These are phyloP conservation scores for Salvia hispanica DNA, from an alignment of 257 asterid species.

Conservation along the genomic window DNA sequence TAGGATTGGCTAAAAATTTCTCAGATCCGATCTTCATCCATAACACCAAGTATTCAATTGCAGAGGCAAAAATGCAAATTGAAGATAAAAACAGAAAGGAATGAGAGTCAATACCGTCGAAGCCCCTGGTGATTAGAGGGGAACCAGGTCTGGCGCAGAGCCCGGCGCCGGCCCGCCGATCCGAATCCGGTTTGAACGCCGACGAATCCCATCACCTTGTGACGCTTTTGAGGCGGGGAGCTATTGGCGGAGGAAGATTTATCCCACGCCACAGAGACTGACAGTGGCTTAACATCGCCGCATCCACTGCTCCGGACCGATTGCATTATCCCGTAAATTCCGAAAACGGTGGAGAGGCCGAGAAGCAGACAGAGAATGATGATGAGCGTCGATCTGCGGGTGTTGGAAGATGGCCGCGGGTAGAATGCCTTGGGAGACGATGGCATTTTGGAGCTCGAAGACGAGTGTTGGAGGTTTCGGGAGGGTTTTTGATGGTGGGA, in stretches of 20 bases:
- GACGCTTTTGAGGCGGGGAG: conserved; percentile 51
- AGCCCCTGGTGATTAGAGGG: conserved; percentile 86
- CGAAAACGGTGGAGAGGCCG: conserved; percentile 60
- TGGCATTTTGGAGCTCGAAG: conserved; percentile 54
- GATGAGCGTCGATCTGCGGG: conserved; percentile 59
- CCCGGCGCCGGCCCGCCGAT: conserved; percentile 73
- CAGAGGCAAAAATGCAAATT: background rate
- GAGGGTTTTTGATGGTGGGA: conserved; percentile 1
- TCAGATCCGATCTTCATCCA: conserved; percentile 1
- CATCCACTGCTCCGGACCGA: conserved; percentile 45
- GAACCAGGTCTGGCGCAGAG: conserved; percentile 91
- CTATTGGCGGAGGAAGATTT: conserved; percentile 39
- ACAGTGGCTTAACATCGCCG: conserved; percentile 52
- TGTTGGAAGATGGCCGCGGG: conserved; percentile 56
- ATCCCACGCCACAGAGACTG: conserved; percentile 88
- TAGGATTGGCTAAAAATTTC: background rate
- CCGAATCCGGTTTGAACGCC: conserved; percentile 93
- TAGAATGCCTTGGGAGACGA: conserved; percentile 79
- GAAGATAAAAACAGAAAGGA: background rate
- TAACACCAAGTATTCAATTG: background rate
- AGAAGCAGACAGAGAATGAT: conserved; percentile 42
- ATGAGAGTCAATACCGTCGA: conserved; percentile 48
- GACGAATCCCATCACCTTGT: conserved; percentile 89
- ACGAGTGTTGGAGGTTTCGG: conserved; percentile 28
- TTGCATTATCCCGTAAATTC: conserved; percentile 45